phyloP scores from a whole-genome alignment of 73 alveolate genomes.

The Blepharisma japonicum region DNA sequence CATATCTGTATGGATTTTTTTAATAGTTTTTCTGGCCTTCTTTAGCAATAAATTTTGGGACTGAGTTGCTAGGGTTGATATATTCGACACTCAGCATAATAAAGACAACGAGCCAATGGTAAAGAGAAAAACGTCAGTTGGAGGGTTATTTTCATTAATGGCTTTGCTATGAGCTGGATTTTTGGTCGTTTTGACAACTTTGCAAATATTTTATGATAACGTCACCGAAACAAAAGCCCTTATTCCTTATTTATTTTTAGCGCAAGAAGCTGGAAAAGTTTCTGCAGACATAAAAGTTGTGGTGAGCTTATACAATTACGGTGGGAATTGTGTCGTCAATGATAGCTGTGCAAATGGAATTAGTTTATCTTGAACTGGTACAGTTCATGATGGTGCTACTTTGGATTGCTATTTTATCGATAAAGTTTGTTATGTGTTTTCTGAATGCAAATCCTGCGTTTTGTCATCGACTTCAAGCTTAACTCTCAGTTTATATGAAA shows the following conservation, averaged over 20 bases:
- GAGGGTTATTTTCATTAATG: background rate
- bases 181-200: background rate
- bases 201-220: background rate
- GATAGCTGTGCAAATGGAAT: too few relatives aligned
- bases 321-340: too few relatives aligned
- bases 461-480: too few relatives aligned
- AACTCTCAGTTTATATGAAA: too few relatives aligned
- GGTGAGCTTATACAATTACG: too few relatives aligned
- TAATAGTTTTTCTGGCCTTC: background rate
- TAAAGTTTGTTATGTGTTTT: too few relatives aligned
- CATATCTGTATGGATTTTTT: background rate
- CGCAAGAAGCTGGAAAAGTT: too few relatives aligned
- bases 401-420: too few relatives aligned
- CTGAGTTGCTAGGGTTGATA: background rate
- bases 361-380: too few relatives aligned
- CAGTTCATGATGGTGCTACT: too few relatives aligned
- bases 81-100: background rate
- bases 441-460: too few relatives aligned
- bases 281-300: too few relatives aligned
- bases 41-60: background rate
- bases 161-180: background rate
- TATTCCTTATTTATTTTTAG: background rate
- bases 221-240: slow-evolving; percentile 6
- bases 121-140: background rate
- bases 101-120: background rate